phyloP scores from a whole-genome alignment of 2,329 filamentous ascomycete species.

The Clonostachys chloroleuca region DNA sequence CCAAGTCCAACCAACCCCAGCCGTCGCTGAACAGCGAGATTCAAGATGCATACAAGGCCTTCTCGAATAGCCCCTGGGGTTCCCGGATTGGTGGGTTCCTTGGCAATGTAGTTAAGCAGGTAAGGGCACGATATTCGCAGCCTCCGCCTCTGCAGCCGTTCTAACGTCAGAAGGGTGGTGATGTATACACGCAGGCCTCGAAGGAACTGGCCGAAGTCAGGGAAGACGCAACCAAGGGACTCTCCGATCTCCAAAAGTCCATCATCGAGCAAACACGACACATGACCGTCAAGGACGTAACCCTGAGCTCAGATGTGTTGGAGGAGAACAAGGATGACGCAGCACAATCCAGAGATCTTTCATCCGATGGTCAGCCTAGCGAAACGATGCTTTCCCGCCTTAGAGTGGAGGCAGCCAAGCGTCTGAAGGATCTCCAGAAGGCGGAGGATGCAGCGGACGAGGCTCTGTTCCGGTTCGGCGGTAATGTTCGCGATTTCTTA shows the following conservation, averaged over 20 bases:
- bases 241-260: constrained; percentile 64
- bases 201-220: constrained; percentile 76
- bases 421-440: constrained; percentile 82
- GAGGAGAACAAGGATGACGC: constrained; percentile 20
- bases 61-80: constrained; percentile 90
- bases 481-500: constrained; percentile 84
- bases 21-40: constrained; percentile 77
- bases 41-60: constrained; percentile 91
- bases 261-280: constrained; percentile 71
- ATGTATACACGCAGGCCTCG: constrained; percentile 72
- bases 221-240: constrained; percentile 76
- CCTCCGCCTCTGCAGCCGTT: neutral
- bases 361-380: constrained; percentile 34
- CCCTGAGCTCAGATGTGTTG: constrained; percentile 12
- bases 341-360: constrained; percentile 27
- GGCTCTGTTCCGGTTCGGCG: constrained; percentile 85
- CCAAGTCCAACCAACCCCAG: constrained; percentile 33
- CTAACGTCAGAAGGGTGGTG: constrained; percentile 57
- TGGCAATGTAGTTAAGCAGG: constrained; percentile 90
- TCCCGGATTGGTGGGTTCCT: constrained; percentile 83
- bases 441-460: constrained; percentile 97
- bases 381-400: constrained; percentile 71
- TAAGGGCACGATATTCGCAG: constrained; percentile 24
- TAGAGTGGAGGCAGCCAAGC: constrained; percentile 71
- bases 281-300: constrained; percentile 57